Evolutionary conservation across 441 rosid species (phyloP), one percentile per base, ranked within the genome.

Genomic region (Macaranga tanarius): DNA sequence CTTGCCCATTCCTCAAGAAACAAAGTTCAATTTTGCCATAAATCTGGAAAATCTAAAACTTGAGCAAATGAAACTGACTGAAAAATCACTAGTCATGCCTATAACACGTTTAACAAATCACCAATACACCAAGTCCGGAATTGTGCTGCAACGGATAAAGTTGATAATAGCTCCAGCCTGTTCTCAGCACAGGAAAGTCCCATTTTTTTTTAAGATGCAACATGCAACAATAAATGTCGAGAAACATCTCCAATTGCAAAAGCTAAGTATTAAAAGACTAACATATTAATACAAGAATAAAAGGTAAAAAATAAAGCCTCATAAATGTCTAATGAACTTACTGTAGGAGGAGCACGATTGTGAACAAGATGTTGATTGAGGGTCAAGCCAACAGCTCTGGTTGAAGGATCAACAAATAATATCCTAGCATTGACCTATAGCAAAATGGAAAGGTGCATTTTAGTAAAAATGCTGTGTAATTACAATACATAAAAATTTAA

Each of bases 371-470:
- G 84, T 15, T 89, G 93, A 82, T 91, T 95, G 79, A 95, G 79
- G 57, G 99, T 93, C 92, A 95, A 87, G 75, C 97, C 97, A 74
- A 95, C 83, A 74, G 99, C 99, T 82, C 99, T 90, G 71, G 95
- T 88, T 74, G 90, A 85, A 69, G 98, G 97, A 86, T 95, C 99
- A 40, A 92, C 79, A 81, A 93, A 95, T 76, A 95, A 77, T 84
- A 95, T 87, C 62, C 97, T 89, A 73, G 98, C 97, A 81, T 85
- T 90, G 77, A 95, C 97, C 99, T 96, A 84, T 76, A 73, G 52
- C 62, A 85, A 74, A 74, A 76, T 26, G 81, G 22, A 72, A 52
- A 48, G 61, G 64, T 42, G 26, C 13, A 54, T 38, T 52, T 47
- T 68, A 64, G 63, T 38, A 42, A 71, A 65, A 47, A 20, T 48